These are phyloP conservation scores for Penicillium sclerotiorum DNA, from an alignment of 2,329 filamentous ascomycete genomes.

Conservation along the genomic window DNA sequence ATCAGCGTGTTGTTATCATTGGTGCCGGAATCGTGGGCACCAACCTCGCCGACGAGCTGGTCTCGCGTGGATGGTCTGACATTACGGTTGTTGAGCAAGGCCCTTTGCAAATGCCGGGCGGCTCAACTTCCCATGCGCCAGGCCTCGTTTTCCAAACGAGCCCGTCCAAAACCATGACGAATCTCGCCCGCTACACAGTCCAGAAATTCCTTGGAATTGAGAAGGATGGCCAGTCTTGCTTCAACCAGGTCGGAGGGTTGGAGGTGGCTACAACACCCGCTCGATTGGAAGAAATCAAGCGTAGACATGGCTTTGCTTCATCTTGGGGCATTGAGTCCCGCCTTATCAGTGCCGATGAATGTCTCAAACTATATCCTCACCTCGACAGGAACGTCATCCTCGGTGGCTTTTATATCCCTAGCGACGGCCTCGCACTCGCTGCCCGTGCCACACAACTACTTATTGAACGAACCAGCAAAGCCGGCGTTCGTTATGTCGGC, in stretches of 20 bases:
- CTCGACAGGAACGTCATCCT: constrained; percentile 58
- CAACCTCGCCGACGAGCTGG: constrained; percentile 66
- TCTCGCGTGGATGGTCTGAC: constrained; percentile 63
- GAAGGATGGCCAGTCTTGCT: constrained; percentile 52
- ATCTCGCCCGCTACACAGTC: constrained; percentile 63
- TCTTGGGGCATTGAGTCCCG: constrained; percentile 63
- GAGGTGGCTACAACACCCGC: constrained; percentile 64
- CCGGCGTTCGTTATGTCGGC: constrained; percentile 62
- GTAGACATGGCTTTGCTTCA: constrained; percentile 62
- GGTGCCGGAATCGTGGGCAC: constrained; percentile 67
- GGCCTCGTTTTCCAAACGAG: constrained; percentile 68
- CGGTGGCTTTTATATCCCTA: constrained; percentile 63
- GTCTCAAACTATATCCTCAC: constrained; percentile 57
- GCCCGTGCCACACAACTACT: constrained; percentile 64
- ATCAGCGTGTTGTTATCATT: constrained; percentile 59
- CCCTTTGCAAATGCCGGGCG: constrained; percentile 63
- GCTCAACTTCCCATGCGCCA: constrained; percentile 67
- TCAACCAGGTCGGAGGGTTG: constrained; percentile 66
- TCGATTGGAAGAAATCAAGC: constrained; percentile 62
- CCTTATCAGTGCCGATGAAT: constrained; percentile 56
- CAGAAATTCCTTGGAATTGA: constrained; percentile 61
- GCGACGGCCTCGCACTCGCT: constrained; percentile 63
- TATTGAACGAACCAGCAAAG: constrained; percentile 59
- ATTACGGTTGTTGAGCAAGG: constrained; percentile 69
- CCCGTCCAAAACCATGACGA: constrained; percentile 50